Evolutionary conservation across 257 asterid genomes (phyloP), one percentile per base, ranked within the genome.

Genomic region (Plantago elongata): DNA sequence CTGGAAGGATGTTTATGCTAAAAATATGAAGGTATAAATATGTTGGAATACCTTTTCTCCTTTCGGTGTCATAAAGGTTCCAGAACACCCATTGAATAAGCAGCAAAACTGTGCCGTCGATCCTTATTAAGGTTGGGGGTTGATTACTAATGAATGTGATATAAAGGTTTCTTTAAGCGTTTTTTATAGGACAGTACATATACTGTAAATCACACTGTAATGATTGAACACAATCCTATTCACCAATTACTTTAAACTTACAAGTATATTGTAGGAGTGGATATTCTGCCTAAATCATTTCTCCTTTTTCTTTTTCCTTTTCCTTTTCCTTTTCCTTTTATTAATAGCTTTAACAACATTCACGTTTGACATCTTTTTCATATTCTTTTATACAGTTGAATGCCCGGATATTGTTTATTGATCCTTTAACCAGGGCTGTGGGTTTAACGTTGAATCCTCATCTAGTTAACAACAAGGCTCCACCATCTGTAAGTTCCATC

Each of bases 341-440:
- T 58, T 44, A 40, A 58, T 40, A 29, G 40, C 17, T 16, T 54
- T 22, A 22, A 40, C 9, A 16, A 11, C 63, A 62, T 49, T 57
- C 57, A 40, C 48, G 51, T 65, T 63, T 67, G 51, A 66, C 13
- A 42, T 37, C 22, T 60, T 27, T 40, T 68, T 51, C 54, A 7
- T 34, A 34, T 65, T 37, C 61, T 45, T 44, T 75, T 61, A 38
- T 75, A 60, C 65, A 93, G 99, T 82, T 89, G 79, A 85, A 79
- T 80, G 96, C 99, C 51, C 95, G 99, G 60, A 86, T 93, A 78
- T 77, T 93, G 75, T 93, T 93, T 75, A 83, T 93, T 69, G 99
- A 93, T 61, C 96, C 99, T 68, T 74, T 92, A 52, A 84, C 88
- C 54, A 82, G 99, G 78, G 96, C 99, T 79, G 84, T 89, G 73